These are phyloP conservation scores for Pichia occidentalis DNA, from an alignment of 805 yeast species.

Conservation along the genomic window DNA sequence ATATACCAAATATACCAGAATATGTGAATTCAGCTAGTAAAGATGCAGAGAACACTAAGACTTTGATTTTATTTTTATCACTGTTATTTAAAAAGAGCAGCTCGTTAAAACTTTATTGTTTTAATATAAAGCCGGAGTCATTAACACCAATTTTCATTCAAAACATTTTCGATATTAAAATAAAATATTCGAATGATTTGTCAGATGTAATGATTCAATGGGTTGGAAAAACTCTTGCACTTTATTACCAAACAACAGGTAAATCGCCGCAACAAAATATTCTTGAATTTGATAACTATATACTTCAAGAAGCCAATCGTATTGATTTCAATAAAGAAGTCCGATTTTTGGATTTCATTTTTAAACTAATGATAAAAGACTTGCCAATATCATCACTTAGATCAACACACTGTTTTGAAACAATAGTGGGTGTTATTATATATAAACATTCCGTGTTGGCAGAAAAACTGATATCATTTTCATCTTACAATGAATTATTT, in stretches of 20 bases:
- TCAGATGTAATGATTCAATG: constrained; percentile 22
- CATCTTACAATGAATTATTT: constrained; percentile 22
- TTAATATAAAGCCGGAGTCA: too few relatives aligned
- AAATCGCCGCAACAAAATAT: constrained; percentile 12
- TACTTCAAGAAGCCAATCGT: constrained; percentile 13
- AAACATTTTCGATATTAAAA: constrained; percentile 18
- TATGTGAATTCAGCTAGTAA: constrained; percentile 1
- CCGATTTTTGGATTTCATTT: constrained; percentile 24
- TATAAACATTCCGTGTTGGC: constrained; percentile 20
- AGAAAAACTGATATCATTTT: constrained; percentile 18
- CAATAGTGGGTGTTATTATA: constrained; percentile 35
- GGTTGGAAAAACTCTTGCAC: constrained; percentile 30
- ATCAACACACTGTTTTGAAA: constrained; percentile 30
- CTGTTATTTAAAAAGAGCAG: constrained; percentile 4
- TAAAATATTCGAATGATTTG: constrained; percentile 4
- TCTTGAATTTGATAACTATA: constrained; percentile 17
- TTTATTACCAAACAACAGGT: constrained; percentile 26
- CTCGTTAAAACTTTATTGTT: neutral
- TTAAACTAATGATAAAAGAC: constrained; percentile 23
- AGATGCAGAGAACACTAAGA: neutral
- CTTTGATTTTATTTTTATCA: constrained; percentile 3
- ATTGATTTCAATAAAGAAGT: constrained; percentile 18
- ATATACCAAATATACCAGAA: neutral
- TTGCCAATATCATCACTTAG: constrained; percentile 17
- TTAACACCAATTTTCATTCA: constrained; percentile 13